Evolutionary conservation across 108 stramenopile species (phyloP).

Genomic region (Skeletonema tropicum): DNA sequence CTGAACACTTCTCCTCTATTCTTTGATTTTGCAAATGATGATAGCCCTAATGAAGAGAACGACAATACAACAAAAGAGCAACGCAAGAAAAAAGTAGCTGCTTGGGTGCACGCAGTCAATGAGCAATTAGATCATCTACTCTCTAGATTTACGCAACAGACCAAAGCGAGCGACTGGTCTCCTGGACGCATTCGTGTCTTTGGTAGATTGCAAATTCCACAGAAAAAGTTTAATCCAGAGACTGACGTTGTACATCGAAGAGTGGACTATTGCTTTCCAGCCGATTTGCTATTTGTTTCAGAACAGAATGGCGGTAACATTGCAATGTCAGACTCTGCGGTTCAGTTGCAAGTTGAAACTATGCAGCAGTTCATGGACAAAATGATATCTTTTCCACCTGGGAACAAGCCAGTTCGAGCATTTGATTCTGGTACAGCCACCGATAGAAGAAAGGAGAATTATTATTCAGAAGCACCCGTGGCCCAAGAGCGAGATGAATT

Average conservation of each 20-base stretch:
- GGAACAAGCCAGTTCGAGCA: conserved; percentile 20
- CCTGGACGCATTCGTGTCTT: conserved; percentile 62
- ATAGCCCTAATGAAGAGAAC: conserved; percentile 12
- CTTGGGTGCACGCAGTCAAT: conserved; percentile 53
- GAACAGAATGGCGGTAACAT: neutral
- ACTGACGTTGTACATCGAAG: conserved; percentile 72
- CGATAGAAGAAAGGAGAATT: neutral
- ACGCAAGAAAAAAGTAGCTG: conserved; percentile 9
- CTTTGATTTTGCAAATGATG: conserved; percentile 5
- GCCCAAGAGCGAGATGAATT: conserved; percentile 3
- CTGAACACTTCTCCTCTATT: conserved; percentile 48
- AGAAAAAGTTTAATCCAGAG: conserved; percentile 80
- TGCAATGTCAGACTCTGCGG: neutral
- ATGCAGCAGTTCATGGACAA: conserved; percentile 41
- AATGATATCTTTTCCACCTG: conserved; percentile 49
- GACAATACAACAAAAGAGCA: conserved; percentile 18
- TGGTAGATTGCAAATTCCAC: conserved; percentile 61
- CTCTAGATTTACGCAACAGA: neutral
- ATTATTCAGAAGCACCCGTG: conserved; percentile 21
- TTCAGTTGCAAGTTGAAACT: conserved; percentile 25
- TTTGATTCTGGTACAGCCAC: neutral
- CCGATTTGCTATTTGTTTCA: conserved; percentile 57
- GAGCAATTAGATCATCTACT: conserved; percentile 24
- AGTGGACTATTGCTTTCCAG: conserved; percentile 75
- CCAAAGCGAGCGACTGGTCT: conserved; percentile 22